Base-by-base conservation (phyloP, 108 stramenopile genomes). In the Fistulifera pelliculosa region DNA sequence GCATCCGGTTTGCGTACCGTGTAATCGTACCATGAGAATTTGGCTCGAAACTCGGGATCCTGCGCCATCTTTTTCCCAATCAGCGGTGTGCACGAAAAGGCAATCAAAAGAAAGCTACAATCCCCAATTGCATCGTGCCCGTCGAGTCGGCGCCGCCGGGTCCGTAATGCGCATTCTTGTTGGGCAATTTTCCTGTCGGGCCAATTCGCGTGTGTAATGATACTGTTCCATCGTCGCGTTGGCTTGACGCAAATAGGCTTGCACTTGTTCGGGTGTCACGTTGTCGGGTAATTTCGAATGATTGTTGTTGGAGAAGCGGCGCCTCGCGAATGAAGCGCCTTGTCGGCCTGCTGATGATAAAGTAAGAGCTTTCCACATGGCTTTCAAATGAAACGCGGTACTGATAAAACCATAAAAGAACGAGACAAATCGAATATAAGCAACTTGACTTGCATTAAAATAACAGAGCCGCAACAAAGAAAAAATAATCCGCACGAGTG, bases 21-120 rank as follows among this genome's bases (percentile, higher is more conserved):
- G 41, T 75, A 90, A 53, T 90, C 85, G 54, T 87, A 90, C 81
- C 81, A 90, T 18, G 52, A 64, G 52, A 75, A 90, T 41, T 77
- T 80, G 12, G 75, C 43, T 23, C 75, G 69, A 61, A 90, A 87
- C 48, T 85, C 81, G 22, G 76, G 71, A 43, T 90, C 89, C 22
- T 77, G 71, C 6, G 89, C 89, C 48, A 90, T 90, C 52, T 81
- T 80, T 14, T 69, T 65, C 15, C 89, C 89, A 23, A 90, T 45
- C 41, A 87, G 74, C 12, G 89, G 85, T 10, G 83, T 79, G 41
- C 62, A 49, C 15, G 84, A 47, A 49, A 90, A 90, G 17, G 75
- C 71, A 17, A 68, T 61, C 0, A 75, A 38, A 87, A 74, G 17
- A 76, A 65, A 12, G 68, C 55, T 39, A 75, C 68, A 48, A 83